These are phyloP conservation scores for Pseudonitzschia multiseries DNA, from an alignment of 108 stramenopile species.

Conservation along the genomic window DNA sequence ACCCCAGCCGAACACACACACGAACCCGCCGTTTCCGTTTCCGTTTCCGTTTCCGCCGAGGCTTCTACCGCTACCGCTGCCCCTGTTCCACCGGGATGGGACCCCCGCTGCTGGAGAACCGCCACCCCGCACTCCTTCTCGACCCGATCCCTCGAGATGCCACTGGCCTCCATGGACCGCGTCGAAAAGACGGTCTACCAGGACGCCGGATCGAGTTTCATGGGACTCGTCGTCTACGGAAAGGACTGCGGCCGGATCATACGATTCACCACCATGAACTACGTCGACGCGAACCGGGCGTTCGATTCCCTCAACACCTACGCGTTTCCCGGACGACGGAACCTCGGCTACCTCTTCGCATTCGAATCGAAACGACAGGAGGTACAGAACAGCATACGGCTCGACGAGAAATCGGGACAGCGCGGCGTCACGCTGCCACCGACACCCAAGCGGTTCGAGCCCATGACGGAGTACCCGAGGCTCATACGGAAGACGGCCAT, in stretches of 20 bases:
- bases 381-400: slow-evolving; percentile 54
- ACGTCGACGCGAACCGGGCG: slow-evolving; percentile 70
- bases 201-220: slow-evolving; percentile 30
- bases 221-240: slow-evolving; percentile 46
- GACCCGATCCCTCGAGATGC: slow-evolving; percentile 57
- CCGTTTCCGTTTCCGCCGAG: too few relatives aligned
- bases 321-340: slow-evolving; percentile 86
- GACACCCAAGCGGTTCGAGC: slow-evolving; percentile 63
- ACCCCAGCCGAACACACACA: too few relatives aligned
- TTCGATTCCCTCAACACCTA: slow-evolving; percentile 78
- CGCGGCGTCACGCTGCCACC: slow-evolving; percentile 50
- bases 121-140: slow-evolving; percentile 36
- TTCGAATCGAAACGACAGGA: slow-evolving; percentile 80
- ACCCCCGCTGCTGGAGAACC: slow-evolving; percentile 28
- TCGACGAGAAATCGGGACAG: slow-evolving; percentile 37
- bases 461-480: slow-evolving; percentile 64
- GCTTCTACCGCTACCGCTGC: too few relatives aligned
- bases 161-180: slow-evolving; percentile 79
- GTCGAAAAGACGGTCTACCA: slow-evolving; percentile 70
- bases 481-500: slow-evolving; percentile 34
- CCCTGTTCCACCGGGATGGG: slow-evolving; percentile 38
- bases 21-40: too few relatives aligned
- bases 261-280: slow-evolving; percentile 69
- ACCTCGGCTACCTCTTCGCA: slow-evolving; percentile 87
- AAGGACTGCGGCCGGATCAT: slow-evolving; percentile 76